Evolutionary conservation across 805 yeast genomes (phyloP).

Genomic region (Sporopachydermia quercuum): DNA sequence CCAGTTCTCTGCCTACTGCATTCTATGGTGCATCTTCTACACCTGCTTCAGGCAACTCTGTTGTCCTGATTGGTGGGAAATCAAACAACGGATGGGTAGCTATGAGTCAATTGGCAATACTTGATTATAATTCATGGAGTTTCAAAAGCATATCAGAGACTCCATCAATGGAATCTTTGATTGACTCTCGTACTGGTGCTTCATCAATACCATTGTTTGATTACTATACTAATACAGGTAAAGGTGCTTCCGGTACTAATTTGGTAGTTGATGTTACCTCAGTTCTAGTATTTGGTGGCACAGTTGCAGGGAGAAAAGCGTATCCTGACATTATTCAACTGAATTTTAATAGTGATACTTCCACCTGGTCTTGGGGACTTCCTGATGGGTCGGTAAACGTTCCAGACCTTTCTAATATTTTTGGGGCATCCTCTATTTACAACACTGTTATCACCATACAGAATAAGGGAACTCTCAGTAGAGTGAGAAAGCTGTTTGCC

Average conservation of each 20-base stretch:
- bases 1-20: conserved; percentile 11
- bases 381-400: conserved; percentile 10
- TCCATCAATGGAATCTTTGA: conserved; percentile 16
- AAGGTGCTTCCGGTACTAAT: conserved; percentile 11
- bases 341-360: conserved; percentile 18
- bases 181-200: conserved; percentile 40
- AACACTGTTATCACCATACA: conserved; percentile 33
- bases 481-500: neutral
- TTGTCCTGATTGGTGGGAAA: conserved; percentile 50
- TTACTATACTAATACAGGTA: conserved; percentile 6
- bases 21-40: conserved; percentile 13
- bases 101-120: conserved; percentile 58
- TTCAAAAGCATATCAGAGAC: conserved; percentile 25
- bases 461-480: conserved; percentile 13
- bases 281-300: conserved; percentile 52
- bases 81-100: conserved; percentile 52
- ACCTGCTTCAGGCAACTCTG: conserved; percentile 6
- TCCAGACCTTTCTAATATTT: conserved; percentile 16
- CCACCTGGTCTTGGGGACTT: conserved; percentile 29
- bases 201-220: conserved; percentile 40
- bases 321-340: conserved; percentile 30
- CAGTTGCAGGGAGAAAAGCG: conserved; percentile 22
- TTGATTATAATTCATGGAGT: conserved; percentile 62
- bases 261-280: neutral
- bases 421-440: conserved; percentile 39